Evolutionary conservation across 306 rosid species (phyloP).

Genomic region (Abrus pulchellus): DNA sequence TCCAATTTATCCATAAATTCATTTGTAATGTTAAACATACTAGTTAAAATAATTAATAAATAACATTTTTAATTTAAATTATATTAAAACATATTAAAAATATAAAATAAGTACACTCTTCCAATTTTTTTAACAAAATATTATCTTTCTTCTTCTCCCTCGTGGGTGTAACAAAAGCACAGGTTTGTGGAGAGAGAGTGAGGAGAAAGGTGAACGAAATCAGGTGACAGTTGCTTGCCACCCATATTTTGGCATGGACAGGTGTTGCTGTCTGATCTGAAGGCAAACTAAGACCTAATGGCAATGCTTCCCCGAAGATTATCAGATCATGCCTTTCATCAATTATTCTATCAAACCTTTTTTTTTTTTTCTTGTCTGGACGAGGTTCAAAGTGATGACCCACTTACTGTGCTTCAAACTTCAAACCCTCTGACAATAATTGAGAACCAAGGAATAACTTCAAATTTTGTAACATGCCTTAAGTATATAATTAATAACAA

Average conservation of each 20-base stretch:
- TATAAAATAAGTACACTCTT: too few relatives aligned
- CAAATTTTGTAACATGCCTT: too few relatives aligned
- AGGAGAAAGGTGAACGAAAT: not conserved
- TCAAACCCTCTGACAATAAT: not conserved
- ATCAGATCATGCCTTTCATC: not conserved
- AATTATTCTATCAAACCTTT: not conserved
- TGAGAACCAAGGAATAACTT: not conserved
- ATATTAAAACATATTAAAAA: too few relatives aligned
- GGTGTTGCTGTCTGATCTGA: conserved; percentile 53
- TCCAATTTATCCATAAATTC: too few relatives aligned
- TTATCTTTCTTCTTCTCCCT: too few relatives aligned
- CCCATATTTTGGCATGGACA: conserved; percentile 55
- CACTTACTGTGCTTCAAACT: conserved; percentile 4
- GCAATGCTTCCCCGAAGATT: not conserved
- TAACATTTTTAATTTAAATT: too few relatives aligned
- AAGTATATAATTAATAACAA: too few relatives aligned
- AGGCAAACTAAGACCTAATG: conserved; percentile 44
- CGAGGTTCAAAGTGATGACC: conserved; percentile 35
- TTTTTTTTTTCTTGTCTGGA: not conserved
- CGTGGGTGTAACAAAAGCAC: too few relatives aligned
- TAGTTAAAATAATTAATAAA: too few relatives aligned
- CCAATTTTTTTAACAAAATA: too few relatives aligned
- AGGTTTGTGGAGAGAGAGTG: not conserved
- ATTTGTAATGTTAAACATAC: too few relatives aligned
- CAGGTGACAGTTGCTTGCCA: conserved; percentile 44